Evolutionary conservation across 148 eudicot genomes (phyloP).

Genomic region (Amaranthus cruentus): DNA sequence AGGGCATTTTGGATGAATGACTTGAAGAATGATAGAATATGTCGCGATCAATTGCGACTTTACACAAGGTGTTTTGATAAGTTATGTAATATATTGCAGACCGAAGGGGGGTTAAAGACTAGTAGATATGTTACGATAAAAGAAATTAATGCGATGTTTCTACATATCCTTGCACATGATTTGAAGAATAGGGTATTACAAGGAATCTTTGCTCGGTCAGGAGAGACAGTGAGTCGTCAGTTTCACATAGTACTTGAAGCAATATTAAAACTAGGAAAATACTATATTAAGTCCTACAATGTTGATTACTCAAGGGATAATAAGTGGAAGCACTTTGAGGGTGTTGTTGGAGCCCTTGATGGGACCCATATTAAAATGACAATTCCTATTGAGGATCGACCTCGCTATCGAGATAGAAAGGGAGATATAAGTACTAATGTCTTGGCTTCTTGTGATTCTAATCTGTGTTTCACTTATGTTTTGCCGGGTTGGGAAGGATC

Average conservation of each 20-base stretch:
- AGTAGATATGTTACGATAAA: too few relatives aligned
- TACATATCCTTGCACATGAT: too few relatives aligned
- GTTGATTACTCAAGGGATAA: too few relatives aligned
- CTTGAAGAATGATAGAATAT: too few relatives aligned
- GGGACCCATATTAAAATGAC: not conserved
- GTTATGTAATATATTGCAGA: too few relatives aligned
- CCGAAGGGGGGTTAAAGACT: too few relatives aligned
- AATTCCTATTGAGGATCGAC: slow-evolving; percentile 4
- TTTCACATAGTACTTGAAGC: not conserved
- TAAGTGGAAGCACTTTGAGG: not conserved
- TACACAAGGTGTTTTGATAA: too few relatives aligned
- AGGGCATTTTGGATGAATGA: too few relatives aligned
- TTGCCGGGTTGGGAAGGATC: slow-evolving; percentile 7
- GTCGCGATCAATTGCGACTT: too few relatives aligned
- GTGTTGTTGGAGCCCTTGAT: not conserved
- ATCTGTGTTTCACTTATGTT: not conserved
- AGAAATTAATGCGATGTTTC: too few relatives aligned
- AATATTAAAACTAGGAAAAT: not conserved
- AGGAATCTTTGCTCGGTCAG: not conserved
- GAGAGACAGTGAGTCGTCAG: not conserved
- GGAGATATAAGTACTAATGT: not conserved
- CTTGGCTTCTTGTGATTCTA: not conserved
- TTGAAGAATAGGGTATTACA: too few relatives aligned
- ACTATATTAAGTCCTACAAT: too few relatives aligned
- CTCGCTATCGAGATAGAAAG: slow-evolving; percentile 3